Percentiles rank a stretch among this genome's conserved stretches.
These are phyloP conservation scores for Przewalskia tangutica DNA, from an alignment of 257 asterid species.

Conservation along the genomic window DNA sequence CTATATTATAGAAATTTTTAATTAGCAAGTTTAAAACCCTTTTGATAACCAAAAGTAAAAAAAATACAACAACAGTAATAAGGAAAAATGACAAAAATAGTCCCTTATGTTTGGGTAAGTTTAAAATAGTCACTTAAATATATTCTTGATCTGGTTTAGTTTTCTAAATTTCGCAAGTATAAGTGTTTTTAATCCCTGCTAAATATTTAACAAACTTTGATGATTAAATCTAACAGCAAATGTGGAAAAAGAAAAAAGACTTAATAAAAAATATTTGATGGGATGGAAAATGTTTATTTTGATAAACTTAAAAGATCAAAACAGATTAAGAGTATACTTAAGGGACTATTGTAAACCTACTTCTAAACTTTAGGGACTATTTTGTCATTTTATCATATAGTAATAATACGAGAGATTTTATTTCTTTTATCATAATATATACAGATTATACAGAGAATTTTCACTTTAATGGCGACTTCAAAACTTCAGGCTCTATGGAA, in stretches of 20 bases:
- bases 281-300: too few relatives aligned
- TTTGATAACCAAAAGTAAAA: not conserved
- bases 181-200: accelerated
- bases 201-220: not conserved
- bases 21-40: not conserved
- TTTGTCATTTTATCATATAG: not conserved
- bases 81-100: not conserved
- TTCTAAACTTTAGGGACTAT: not conserved
- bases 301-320: not conserved
- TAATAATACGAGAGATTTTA: not conserved
- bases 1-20: not conserved
- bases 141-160: not conserved
- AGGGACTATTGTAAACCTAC: not conserved
- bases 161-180: not conserved
- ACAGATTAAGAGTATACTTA: not conserved
- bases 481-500: slow-evolving; percentile 16
- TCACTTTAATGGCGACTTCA: slow-evolving; percentile 9
- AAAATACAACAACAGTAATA: not conserved
- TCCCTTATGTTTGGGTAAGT: not conserved
- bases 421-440: not conserved
- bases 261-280: too few relatives aligned
- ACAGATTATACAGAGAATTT: not conserved
- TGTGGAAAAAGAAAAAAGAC: too few relatives aligned
- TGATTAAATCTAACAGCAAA: too few relatives aligned
- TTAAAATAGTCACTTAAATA: not conserved